Percentiles rank a stretch among this genome's conserved stretches.
Conservation (phyloP, 139 green algal species). For the Chlamydomonas asymmetrica region DNA sequence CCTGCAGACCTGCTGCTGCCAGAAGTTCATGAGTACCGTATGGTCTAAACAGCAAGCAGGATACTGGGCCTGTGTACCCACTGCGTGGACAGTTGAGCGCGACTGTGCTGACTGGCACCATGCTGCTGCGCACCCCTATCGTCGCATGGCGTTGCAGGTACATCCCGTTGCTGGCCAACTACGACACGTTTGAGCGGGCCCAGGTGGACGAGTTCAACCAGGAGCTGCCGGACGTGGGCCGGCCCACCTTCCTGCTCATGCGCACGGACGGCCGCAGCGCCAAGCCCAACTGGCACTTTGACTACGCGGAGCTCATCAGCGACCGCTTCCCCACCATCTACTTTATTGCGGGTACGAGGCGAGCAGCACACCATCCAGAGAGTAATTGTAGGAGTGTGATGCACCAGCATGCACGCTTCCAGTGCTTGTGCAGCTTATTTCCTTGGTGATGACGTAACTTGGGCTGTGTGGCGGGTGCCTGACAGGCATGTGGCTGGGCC, state of each 20-base stretch:
- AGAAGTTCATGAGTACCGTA: no score
- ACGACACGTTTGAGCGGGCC: constrained; percentile 55
- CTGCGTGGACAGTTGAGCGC: no score
- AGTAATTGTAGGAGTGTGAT: not conserved
- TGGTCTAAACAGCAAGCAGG: no score
- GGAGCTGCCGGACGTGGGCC: constrained; percentile 42
- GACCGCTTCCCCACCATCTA: constrained; percentile 15
- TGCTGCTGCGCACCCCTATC: no score
- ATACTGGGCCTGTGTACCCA: no score
- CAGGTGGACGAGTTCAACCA: constrained; percentile 53
- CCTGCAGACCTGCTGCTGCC: no score
- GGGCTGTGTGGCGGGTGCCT: not conserved
- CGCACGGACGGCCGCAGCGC: constrained; percentile 28
- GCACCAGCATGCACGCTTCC: not conserved
- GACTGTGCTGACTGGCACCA: no score
- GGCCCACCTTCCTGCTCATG: constrained; percentile 33
- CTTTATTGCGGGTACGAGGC: constrained; percentile 14
- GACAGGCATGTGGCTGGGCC: constrained; percentile 31
- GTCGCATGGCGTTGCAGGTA: no score
- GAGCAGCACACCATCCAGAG: not conserved
- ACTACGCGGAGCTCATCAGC: constrained; percentile 26
- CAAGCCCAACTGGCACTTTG: constrained; percentile 53
- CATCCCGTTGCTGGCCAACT: constrained; percentile 40
- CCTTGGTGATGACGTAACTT: no score
- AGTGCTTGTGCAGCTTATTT: not conserved